Percentiles rank a stretch among this genome's conserved stretches.
These are phyloP conservation scores for Phaeosphaeria sp. DNA, from an alignment of 2,329 filamentous ascomycete species.

Conservation along the genomic window DNA sequence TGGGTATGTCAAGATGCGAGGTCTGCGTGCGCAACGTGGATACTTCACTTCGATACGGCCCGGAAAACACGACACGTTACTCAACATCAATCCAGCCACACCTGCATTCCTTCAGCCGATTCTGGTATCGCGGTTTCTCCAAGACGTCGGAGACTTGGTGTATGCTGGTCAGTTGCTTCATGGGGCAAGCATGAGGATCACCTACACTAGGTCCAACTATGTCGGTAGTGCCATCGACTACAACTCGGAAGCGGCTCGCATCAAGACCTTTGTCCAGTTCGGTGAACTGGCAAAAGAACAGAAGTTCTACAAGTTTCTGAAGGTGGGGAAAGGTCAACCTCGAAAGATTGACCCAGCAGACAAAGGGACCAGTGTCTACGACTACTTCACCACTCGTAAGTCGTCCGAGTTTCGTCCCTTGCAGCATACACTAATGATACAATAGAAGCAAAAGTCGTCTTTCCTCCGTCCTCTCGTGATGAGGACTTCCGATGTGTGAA, in stretches of 20 bases:
- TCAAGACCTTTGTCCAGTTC: neutral
- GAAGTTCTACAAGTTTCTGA: conserved; percentile 1
- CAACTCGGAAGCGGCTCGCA: neutral
- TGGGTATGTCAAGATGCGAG: neutral
- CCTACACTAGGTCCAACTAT: neutral
- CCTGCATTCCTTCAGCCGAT: neutral
- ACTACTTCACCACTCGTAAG: neutral
- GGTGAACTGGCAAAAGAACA: neutral
- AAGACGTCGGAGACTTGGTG: neutral
- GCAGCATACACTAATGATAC: conserved; percentile 10
- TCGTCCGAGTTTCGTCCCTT: too few relatives aligned
- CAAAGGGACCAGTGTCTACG: neutral
- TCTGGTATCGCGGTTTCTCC: neutral
- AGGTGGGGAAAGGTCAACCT: neutral
- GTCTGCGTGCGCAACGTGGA: neutral
- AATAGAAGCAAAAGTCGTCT: conserved; percentile 19
- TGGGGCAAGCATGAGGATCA: neutral
- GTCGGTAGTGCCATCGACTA: neutral
- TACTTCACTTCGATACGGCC: neutral
- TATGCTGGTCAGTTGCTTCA: neutral
- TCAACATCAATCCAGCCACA: neutral
- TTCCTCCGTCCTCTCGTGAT: neutral
- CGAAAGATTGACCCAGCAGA: neutral
- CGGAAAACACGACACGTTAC: neutral
- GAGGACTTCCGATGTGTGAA: neutral